Evolutionary conservation across 768 basidiomycete genomes (phyloP), one percentile per base, ranked within the genome.

Genomic region (Lanmaoa rubissima): DNA sequence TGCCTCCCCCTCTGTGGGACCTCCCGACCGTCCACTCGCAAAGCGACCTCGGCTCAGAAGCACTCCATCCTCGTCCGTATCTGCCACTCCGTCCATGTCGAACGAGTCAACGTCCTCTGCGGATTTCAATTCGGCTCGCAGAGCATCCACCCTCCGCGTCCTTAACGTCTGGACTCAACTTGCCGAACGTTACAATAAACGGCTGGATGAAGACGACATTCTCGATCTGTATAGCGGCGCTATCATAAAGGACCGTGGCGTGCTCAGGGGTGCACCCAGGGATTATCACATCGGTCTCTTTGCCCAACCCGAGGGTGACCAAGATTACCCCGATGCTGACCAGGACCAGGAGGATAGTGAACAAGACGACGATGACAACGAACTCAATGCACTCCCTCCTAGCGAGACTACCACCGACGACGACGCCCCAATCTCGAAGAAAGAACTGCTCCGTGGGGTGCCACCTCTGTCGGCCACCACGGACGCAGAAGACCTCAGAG

Each of bases 131-230:
- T 77, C 79, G 36, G 83, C 82, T 36, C 77, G 86, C 43, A 76
- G 82, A 51, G 85, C 80, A 24, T 73, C 70, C 13, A 76, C 78
- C 5, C 70, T 76, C 61, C 83, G 85, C 3, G 74, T 91, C 38
- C 73, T 83, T 24, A 79, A 81, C 61, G 74, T 82, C 14, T 91
- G 90, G 90, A 76, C 81, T 28, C 76, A 81, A 50, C 81, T 92
- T 4, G 88, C 82, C 4, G 82, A 86, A 47, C 81, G 87, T 26
- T 87, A 91, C 66, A 78, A 80, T 35, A 78, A 82, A 49, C 78
- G 79, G 43, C 73, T 90, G 39, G 87, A 89, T 61, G 85, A 92
- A 65, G 90, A 92, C 69, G 90, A 93, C 68, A 85, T 92, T 45
- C 76, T 92, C 34, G 86, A 92, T 64, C 73, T 93, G 3, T 73